Conservation (phyloP, 192 early-diverging fungal species). For the Ambispora gerdemannii region DNA sequence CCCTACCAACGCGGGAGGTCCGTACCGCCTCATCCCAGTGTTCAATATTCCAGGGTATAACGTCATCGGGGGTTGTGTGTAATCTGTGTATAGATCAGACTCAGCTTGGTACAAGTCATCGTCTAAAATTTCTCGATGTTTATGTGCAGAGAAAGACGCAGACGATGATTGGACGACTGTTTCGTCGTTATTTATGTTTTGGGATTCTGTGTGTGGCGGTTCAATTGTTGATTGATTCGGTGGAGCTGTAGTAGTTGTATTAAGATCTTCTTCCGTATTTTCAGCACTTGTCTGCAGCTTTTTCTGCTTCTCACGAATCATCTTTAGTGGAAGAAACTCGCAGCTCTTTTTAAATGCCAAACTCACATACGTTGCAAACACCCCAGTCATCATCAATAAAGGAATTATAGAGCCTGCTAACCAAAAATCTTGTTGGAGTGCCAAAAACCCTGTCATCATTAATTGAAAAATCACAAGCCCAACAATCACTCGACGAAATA, state of each 20-base stretch:
- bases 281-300: neutral
- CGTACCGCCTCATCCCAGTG: conserved; percentile 64
- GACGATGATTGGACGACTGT: neutral
- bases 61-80: conserved; percentile 68
- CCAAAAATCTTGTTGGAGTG: conserved; percentile 49
- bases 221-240: neutral
- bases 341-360: conserved; percentile 42
- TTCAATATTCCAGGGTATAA: conserved; percentile 68
- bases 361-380: conserved; percentile 47
- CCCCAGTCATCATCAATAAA: conserved; percentile 44
- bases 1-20: conserved; percentile 63
- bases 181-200: neutral
- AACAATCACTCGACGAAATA: conserved; percentile 65
- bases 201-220: neutral
- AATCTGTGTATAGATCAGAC: conserved; percentile 67
- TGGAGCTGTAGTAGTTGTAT: neutral
- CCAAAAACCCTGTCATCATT: conserved; percentile 60
- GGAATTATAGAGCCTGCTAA: conserved; percentile 45
- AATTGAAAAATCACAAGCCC: conserved; percentile 65
- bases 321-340: conserved; percentile 46
- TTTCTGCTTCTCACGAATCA: conserved; percentile 34
- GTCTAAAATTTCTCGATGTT: conserved; percentile 43
- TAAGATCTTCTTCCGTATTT: neutral
- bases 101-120: conserved; percentile 62
- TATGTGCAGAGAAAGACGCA: neutral